phyloP scores from a whole-genome alignment of 2,329 filamentous ascomycete genomes.

The Talaromyces sp. region DNA sequence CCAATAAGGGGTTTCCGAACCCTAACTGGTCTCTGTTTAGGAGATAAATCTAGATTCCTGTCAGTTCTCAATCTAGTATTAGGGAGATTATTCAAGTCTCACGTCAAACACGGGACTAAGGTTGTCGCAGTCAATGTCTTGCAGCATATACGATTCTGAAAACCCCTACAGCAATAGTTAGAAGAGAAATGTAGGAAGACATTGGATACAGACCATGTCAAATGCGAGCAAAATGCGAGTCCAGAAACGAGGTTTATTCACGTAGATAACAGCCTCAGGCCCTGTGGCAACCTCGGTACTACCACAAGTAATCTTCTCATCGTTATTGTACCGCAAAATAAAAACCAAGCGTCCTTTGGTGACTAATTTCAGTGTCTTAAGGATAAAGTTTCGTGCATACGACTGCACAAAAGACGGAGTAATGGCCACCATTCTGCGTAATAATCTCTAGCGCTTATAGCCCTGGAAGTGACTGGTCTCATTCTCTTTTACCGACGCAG shows the following conservation, averaged over 20 bases:
- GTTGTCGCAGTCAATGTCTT: conserved; percentile 62
- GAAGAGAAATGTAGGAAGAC: neutral
- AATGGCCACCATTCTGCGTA: neutral
- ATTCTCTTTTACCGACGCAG: neutral
- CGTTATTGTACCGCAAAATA: conserved; percentile 1
- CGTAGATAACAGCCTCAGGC: neutral
- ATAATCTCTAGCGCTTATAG: neutral
- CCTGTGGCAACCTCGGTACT: neutral
- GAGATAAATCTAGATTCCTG: conserved; percentile 57
- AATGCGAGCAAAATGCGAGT: neutral
- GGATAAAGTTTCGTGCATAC: neutral
- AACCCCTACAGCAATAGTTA: conserved; percentile 48
- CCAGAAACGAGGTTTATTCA: conserved; percentile 6
- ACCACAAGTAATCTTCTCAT: neutral
- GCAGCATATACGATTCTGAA: conserved; percentile 67
- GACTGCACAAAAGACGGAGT: neutral
- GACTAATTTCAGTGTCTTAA: neutral
- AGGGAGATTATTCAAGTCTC: neutral
- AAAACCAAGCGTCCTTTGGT: conserved; percentile 1
- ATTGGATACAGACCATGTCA: neutral
- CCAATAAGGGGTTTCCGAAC: conserved; percentile 8
- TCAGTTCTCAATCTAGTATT: neutral
- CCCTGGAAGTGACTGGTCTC: neutral
- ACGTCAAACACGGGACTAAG: conserved; percentile 65
- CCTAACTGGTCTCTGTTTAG: conserved; percentile 51